These are phyloP conservation scores for Neocucurbitaria cava DNA, from an alignment of 2,329 filamentous ascomycete genomes.

Conservation along the genomic window DNA sequence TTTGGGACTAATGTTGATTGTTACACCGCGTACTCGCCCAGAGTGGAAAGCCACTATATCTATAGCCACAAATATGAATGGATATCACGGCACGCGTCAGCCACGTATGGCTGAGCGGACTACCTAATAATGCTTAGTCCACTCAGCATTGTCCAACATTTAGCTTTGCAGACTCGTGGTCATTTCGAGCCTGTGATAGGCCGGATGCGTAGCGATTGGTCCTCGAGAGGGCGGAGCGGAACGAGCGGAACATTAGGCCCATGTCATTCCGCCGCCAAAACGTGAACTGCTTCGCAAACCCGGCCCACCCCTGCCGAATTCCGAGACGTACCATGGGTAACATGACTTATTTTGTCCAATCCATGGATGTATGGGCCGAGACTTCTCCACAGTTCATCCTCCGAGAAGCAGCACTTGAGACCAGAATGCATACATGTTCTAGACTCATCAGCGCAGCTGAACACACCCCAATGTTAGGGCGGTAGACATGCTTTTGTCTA, in stretches of 20 bases:
- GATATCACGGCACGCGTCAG: constrained; percentile 17
- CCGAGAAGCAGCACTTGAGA: too few species aligned
- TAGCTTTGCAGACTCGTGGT: constrained; percentile 12
- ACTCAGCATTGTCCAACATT: constrained; percentile 15
- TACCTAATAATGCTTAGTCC: constrained; percentile 14
- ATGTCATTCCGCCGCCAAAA: not conserved
- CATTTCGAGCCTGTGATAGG: constrained; percentile 5
- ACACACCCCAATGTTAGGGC: too few species aligned
- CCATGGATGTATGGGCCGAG: too few species aligned
- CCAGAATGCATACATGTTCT: too few species aligned
- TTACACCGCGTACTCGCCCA: not conserved
- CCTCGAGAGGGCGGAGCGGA: constrained; percentile 13
- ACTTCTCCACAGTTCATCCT: too few species aligned
- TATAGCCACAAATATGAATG: not conserved
- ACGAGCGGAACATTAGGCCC: constrained; percentile 12
- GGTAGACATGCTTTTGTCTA: too few species aligned
- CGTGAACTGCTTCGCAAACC: too few species aligned
- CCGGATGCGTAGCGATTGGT: constrained; percentile 8
- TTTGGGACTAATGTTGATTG: not conserved
- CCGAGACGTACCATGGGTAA: too few species aligned
- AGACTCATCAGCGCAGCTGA: too few species aligned
- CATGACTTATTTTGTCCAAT: too few species aligned
- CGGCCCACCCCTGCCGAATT: too few species aligned
- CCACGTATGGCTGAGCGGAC: constrained; percentile 13
- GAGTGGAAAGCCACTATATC: constrained; percentile 7